Percentiles rank a stretch among this genome's conserved stretches.
Evolutionary conservation across 805 yeast species (phyloP).

Genomic region (Metschnikowia rubicola): DNA sequence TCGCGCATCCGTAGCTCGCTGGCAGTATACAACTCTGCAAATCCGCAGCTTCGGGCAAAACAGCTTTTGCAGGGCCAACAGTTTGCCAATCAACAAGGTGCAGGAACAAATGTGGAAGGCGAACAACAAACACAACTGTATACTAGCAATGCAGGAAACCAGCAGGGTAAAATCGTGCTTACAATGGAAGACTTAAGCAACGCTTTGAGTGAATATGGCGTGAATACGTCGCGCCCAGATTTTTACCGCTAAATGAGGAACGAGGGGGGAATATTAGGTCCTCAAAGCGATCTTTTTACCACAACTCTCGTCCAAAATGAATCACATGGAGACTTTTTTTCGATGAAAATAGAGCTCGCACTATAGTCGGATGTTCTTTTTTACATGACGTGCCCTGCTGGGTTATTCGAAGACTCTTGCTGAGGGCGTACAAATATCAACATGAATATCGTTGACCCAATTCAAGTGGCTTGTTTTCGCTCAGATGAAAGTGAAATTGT

Average conservation of each 20-base stretch:
- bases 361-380: no score
- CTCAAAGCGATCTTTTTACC: no score
- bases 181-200: constrained; percentile 92
- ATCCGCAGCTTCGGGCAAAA: constrained; percentile 82
- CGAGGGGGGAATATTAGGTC: background rate
- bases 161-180: constrained; percentile 74
- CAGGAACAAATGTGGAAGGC: constrained; percentile 19
- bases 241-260: constrained; percentile 62
- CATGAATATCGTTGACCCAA: no score
- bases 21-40: constrained; percentile 79
- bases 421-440: no score
- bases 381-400: no score
- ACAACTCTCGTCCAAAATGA: no score
- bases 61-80: constrained; percentile 69
- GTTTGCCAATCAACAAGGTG: constrained; percentile 41
- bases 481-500: no score
- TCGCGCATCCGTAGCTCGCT: constrained; percentile 87
- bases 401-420: no score
- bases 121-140: constrained; percentile 34
- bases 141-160: constrained; percentile 46
- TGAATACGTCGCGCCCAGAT: constrained; percentile 87
- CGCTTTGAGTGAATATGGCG: constrained; percentile 89
- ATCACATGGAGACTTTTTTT: no score
- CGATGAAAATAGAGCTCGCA: no score
- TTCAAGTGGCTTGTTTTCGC: no score